phyloP scores from a whole-genome alignment of 2,329 filamentous ascomycete species.

The Alternaria tenuissima region DNA sequence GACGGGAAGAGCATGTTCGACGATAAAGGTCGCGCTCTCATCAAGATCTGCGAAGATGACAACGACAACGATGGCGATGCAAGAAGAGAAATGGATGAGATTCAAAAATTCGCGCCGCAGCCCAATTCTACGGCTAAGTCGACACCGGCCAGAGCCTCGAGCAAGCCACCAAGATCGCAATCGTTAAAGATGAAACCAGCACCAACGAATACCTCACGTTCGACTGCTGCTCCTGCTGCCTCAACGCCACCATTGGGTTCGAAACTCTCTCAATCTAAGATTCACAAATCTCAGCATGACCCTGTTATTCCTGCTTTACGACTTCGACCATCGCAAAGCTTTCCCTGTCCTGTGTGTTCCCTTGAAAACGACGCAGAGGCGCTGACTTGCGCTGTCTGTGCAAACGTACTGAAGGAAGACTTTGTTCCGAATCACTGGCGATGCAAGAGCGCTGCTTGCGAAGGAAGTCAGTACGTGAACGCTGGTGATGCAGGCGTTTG shows the following conservation, averaged over 20 bases:
- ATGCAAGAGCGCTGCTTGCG: slow-evolving; percentile 67
- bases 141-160: neutral
- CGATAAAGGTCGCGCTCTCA: slow-evolving; percentile 68
- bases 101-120: slow-evolving; percentile 59
- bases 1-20: slow-evolving; percentile 72
- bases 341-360: slow-evolving; percentile 71
- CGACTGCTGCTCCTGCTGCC: neutral
- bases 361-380: slow-evolving; percentile 65
- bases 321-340: neutral
- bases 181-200: neutral
- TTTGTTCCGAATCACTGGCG: slow-evolving; percentile 68
- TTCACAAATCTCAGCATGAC: neutral
- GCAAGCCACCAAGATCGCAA: neutral
- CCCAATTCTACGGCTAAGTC: slow-evolving; percentile 12
- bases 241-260: neutral
- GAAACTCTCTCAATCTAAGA: neutral
- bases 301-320: neutral
- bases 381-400: slow-evolving; percentile 72
- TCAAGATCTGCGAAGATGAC: slow-evolving; percentile 79
- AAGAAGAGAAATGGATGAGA: slow-evolving; percentile 70
- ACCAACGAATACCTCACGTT: neutral
- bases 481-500: slow-evolving; percentile 74
- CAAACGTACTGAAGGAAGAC: slow-evolving; percentile 69
- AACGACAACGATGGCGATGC: slow-evolving; percentile 52
- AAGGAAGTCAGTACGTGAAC: slow-evolving; percentile 69